Conservation (phyloP, 331 rosid genomes). For the Quercus lobata region DNA sequence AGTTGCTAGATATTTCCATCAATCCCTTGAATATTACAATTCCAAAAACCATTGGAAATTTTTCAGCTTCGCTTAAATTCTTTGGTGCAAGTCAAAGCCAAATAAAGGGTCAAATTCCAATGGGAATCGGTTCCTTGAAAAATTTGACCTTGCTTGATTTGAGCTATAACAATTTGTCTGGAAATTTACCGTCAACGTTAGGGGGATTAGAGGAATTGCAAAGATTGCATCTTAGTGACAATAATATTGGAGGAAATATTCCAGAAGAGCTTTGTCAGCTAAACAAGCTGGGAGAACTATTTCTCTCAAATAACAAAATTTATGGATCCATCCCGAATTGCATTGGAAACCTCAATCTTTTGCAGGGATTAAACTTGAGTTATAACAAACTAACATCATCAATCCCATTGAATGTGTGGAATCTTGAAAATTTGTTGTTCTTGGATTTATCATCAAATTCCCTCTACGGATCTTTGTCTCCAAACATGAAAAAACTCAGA, state of each 20-base stretch:
- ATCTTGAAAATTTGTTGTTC: no score
- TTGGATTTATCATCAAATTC: neutral
- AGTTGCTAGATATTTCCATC: rapidly evolving
- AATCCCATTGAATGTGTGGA: neutral
- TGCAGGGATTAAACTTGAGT: neutral
- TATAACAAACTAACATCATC: neutral
- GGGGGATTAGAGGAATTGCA: neutral
- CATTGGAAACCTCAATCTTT: neutral
- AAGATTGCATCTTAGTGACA: neutral
- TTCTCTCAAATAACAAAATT: no score
- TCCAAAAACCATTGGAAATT: neutral
- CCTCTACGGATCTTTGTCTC: neutral
- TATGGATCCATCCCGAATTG: no score
- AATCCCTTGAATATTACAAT: neutral
- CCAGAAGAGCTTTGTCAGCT: neutral
- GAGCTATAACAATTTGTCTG: neutral
- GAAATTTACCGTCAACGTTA: neutral
- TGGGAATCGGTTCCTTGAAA: neutral
- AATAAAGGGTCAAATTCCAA: neutral
- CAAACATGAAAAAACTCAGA: neutral
- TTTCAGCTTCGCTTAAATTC: neutral
- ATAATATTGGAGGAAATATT: neutral
- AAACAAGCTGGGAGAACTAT: neutral
- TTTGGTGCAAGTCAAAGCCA: rapidly evolving
- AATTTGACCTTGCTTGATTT: neutral